These are phyloP conservation scores for Saccharomycopsis lassenensis DNA, from an alignment of 805 yeast genomes.

Conservation along the genomic window DNA sequence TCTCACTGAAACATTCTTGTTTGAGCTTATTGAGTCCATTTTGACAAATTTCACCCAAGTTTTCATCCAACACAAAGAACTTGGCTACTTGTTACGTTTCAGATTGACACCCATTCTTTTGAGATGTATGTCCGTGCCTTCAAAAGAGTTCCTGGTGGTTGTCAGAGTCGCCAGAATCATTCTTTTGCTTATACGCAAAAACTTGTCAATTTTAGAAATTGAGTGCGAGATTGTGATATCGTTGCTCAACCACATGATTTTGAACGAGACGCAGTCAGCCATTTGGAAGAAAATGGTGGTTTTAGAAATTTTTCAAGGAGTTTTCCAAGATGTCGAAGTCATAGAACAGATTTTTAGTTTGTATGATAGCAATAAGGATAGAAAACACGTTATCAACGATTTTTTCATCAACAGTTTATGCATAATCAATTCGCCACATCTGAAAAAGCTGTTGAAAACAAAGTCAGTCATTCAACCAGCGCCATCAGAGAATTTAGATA, in stretches of 20 bases:
- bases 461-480: slow-evolving; percentile 26
- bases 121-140: slow-evolving; percentile 45
- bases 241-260: slow-evolving; percentile 59
- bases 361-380: slow-evolving; percentile 48
- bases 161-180: slow-evolving; percentile 70
- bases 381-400: slow-evolving; percentile 51
- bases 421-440: slow-evolving; percentile 25
- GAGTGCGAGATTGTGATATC: slow-evolving; percentile 80
- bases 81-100: slow-evolving; percentile 54
- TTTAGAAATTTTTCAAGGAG: slow-evolving; percentile 56
- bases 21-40: slow-evolving; percentile 77
- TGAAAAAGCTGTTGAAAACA: slow-evolving; percentile 26
- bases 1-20: slow-evolving; percentile 53
- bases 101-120: slow-evolving; percentile 69
- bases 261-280: slow-evolving; percentile 42
- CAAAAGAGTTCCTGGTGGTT: slow-evolving; percentile 53
- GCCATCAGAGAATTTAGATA: no score
- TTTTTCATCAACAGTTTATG: slow-evolving; percentile 34
- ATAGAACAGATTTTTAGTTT: slow-evolving; percentile 42
- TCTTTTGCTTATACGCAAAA: slow-evolving; percentile 48
- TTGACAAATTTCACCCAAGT: slow-evolving; percentile 48
- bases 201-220: slow-evolving; percentile 48
- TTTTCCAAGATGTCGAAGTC: slow-evolving; percentile 45
- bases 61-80: slow-evolving; percentile 50
- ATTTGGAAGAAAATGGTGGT: slow-evolving; percentile 68